Percentiles rank a stretch among this genome's conserved stretches.
These are phyloP conservation scores for Naganishia albida DNA, from an alignment of 1,284 basidiomycete species.

Conservation along the genomic window DNA sequence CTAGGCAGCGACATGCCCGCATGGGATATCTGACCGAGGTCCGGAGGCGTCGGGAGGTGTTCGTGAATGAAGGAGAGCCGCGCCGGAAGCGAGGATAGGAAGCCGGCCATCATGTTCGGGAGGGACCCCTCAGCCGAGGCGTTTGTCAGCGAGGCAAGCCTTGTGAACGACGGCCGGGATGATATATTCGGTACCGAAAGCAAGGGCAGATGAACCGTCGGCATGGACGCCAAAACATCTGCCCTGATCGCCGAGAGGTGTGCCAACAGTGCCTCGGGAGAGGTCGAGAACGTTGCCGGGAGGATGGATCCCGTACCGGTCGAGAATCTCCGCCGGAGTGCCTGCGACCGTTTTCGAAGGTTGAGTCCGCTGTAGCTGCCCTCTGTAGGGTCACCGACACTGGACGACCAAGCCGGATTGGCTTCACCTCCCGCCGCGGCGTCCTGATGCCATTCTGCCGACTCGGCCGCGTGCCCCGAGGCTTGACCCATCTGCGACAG, in stretches of 20 bases:
- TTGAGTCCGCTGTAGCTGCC: conserved; percentile 12
- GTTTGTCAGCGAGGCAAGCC: conserved; percentile 16
- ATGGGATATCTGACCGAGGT: conserved; percentile 12
- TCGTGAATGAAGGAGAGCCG: conserved; percentile 44
- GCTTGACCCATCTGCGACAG: conserved; percentile 35
- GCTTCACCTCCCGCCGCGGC: conserved; percentile 22
- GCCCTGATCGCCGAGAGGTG: conserved; percentile 47
- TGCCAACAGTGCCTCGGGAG: conserved; percentile 37
- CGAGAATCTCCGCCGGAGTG: conserved; percentile 23
- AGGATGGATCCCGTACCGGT: conserved; percentile 15
- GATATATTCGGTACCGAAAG: conserved; percentile 32
- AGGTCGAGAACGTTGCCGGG: conserved; percentile 23
- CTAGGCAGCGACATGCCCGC: conserved; percentile 12
- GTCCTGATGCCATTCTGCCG: conserved; percentile 27
- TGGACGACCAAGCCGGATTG: conserved; percentile 21
- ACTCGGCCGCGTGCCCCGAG: neutral
- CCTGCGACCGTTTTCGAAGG: conserved; percentile 16
- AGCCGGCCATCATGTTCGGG: conserved; percentile 39
- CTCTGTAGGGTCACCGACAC: conserved; percentile 4
- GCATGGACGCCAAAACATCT: conserved; percentile 47
- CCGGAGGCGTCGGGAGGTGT: conserved; percentile 24
- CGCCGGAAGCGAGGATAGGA: conserved; percentile 43
- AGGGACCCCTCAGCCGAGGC: conserved; percentile 3
- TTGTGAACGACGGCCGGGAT: conserved; percentile 16
- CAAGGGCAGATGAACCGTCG: conserved; percentile 32